Conservation (phyloP, 2,329 filamentous ascomycete genomes). For the Blastomyces parvus region DNA sequence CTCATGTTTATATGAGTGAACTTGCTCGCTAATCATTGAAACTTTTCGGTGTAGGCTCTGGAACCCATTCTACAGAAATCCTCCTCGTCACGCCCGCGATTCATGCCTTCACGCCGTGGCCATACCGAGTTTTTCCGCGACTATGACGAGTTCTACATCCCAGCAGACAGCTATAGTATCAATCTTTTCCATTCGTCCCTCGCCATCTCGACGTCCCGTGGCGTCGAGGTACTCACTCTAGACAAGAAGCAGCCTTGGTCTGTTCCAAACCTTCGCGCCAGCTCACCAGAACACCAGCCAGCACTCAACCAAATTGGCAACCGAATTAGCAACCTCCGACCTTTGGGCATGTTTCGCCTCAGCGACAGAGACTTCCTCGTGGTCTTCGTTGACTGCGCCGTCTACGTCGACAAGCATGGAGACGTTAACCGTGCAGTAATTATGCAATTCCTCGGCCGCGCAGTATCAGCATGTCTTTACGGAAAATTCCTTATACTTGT, state of each 20-base stretch:
- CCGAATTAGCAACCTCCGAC: slow-evolving; percentile 71
- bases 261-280: slow-evolving; percentile 66
- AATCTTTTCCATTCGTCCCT: slow-evolving; percentile 95
- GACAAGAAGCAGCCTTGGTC: slow-evolving; percentile 96
- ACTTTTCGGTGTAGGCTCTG: slow-evolving; percentile 52
- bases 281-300: slow-evolving; percentile 47
- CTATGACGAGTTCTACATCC: slow-evolving; percentile 98
- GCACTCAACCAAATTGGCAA: slow-evolving; percentile 76
- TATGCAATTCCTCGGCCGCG: slow-evolving; percentile 98
- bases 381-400: slow-evolving; percentile 89
- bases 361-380: slow-evolving; percentile 87
- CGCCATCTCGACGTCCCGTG: slow-evolving; percentile 80
- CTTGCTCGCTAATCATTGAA: slow-evolving; percentile 2
- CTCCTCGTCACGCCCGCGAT: slow-evolving; percentile 67
- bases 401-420: slow-evolving; percentile 97
- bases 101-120: slow-evolving; percentile 51
- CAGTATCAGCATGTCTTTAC: slow-evolving; percentile 76
- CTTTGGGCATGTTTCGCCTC: slow-evolving; percentile 92
- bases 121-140: slow-evolving; percentile 94
- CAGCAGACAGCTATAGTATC: slow-evolving; percentile 85
- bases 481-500: slow-evolving; percentile 88
- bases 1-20: slow-evolving; percentile 7
- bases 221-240: slow-evolving; percentile 89
- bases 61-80: slow-evolving; percentile 94
- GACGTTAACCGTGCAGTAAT: slow-evolving; percentile 89